phyloP scores from a whole-genome alignment of 2,329 filamentous ascomycete species.

The Penicillium verrucosum region DNA sequence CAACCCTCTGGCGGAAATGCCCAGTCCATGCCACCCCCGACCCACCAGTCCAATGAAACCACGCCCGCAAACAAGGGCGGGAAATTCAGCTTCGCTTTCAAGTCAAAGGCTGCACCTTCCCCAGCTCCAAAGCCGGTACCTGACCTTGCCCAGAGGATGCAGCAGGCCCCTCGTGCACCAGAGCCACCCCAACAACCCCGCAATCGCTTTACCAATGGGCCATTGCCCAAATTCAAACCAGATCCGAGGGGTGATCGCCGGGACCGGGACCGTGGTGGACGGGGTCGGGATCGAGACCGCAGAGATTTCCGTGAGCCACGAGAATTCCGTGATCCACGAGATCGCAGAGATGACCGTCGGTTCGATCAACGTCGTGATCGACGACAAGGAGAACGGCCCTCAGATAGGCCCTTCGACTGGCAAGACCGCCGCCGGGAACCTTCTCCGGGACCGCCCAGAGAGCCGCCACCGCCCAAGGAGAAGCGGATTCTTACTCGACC shows the following conservation, averaged over 20 bases:
- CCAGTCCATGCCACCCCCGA: slow-evolving; percentile 51
- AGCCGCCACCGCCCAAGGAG: slow-evolving; percentile 55
- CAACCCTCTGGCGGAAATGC: slow-evolving; percentile 33
- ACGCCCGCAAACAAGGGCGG: slow-evolving; percentile 54
- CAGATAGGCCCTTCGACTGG: slow-evolving; percentile 30
- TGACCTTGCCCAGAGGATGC: slow-evolving; percentile 50
- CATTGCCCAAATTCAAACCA: slow-evolving; percentile 40
- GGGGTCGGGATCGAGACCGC: slow-evolving; percentile 36
- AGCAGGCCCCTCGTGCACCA: slow-evolving; percentile 39
- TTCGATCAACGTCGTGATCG: slow-evolving; percentile 42
- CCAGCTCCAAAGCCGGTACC: slow-evolving; percentile 52
- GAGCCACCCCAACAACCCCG: slow-evolving; percentile 32
- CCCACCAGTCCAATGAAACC: slow-evolving; percentile 53
- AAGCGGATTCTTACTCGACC: slow-evolving; percentile 67
- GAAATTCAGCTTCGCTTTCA: slow-evolving; percentile 93
- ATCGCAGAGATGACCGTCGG: slow-evolving; percentile 41
- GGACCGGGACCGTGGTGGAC: slow-evolving; percentile 43
- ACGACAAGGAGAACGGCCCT: slow-evolving; percentile 25
- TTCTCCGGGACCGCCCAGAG: slow-evolving; percentile 40
- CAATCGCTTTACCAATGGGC: slow-evolving; percentile 39
- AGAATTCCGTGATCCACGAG: slow-evolving; percentile 30
- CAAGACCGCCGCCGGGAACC: slow-evolving; percentile 50
- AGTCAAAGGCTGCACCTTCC: slow-evolving; percentile 65
- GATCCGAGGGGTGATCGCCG: slow-evolving; percentile 43
- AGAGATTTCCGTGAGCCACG: slow-evolving; percentile 34